Evolutionary conservation across 2,329 filamentous ascomycete species (phyloP).

Genomic region (Cytospora leucostoma): DNA sequence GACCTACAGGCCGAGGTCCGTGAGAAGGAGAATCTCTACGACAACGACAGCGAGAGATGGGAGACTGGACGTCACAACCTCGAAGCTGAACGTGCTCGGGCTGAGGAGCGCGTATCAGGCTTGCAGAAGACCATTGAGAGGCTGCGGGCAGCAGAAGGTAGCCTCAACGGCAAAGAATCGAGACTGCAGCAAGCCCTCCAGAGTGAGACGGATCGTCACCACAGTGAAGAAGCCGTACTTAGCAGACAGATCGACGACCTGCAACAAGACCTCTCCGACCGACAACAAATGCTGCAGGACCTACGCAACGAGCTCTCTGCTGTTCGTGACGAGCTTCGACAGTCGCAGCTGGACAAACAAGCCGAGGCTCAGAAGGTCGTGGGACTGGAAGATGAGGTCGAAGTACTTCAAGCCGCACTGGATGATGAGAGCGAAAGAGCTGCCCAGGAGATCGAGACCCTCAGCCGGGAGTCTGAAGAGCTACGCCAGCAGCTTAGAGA

Average conservation of each 20-base stretch:
- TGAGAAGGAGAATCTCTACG: conserved; percentile 70
- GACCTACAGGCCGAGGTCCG: conserved; percentile 65
- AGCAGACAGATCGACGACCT: conserved; percentile 74
- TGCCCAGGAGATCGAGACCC: conserved; percentile 47
- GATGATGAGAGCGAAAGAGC: conserved; percentile 66
- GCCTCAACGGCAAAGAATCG: conserved; percentile 66
- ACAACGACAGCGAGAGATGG: conserved; percentile 73
- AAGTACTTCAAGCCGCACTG: conserved; percentile 66
- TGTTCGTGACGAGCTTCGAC: conserved; percentile 69
- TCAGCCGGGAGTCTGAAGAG: conserved; percentile 48
- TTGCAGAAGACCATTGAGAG: conserved; percentile 72
- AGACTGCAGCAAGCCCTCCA: conserved; percentile 68
- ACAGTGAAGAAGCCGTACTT: conserved; percentile 69
- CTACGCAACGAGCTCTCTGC: conserved; percentile 66
- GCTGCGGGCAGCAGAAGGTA: conserved; percentile 68
- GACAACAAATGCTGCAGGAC: conserved; percentile 65
- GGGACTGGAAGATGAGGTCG: conserved; percentile 73
- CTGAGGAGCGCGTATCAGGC: conserved; percentile 66
- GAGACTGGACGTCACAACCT: conserved; percentile 65
- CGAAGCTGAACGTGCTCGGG: conserved; percentile 64
- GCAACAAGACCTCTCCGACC: conserved; percentile 68
- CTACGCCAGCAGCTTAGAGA: conserved; percentile 47
- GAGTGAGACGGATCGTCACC: conserved; percentile 71
- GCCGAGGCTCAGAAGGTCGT: conserved; percentile 65
- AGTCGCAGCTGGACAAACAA: conserved; percentile 64